A percentile compares a stretch with the other conserved stretches of the same genome.
Conservation (phyloP, 257 asterid genomes). For the Dorcoceras hygrometricum region DNA sequence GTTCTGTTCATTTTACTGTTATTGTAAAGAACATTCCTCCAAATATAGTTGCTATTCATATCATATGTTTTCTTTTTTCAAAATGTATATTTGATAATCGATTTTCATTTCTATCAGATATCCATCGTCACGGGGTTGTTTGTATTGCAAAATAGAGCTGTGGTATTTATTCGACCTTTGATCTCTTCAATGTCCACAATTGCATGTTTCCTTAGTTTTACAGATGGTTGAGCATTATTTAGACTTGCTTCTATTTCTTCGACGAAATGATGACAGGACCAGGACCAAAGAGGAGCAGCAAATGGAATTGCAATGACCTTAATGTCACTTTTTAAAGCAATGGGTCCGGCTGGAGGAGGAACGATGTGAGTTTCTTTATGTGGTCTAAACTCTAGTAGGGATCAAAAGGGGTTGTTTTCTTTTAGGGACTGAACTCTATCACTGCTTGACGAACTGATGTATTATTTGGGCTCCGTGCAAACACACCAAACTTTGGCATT, state of each 20-base stretch:
- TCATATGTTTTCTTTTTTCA: constrained; percentile 1
- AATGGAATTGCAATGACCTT: constrained; percentile 75
- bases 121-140: constrained; percentile 72
- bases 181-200: background rate
- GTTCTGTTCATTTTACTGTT: background rate
- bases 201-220: background rate
- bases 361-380: constrained; percentile 53
- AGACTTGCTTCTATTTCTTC: background rate
- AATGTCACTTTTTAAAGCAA: constrained; percentile 69
- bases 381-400: too few species aligned
- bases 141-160: constrained; percentile 76
- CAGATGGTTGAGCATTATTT: background rate
- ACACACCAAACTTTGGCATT: background rate
- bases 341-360: constrained; percentile 84
- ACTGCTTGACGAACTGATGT: background rate
- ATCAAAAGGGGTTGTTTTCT: too few species aligned
- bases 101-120: constrained; percentile 39
- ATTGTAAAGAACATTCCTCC: too few species aligned
- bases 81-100: background rate
- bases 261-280: constrained; percentile 41
- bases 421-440: background rate
- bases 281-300: constrained; percentile 88
- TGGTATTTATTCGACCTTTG: constrained; percentile 45
- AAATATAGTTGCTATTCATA: too few species aligned
- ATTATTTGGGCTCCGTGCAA: background rate